Conservation (phyloP, 768 basidiomycete genomes). For the Naganishia randhawae region DNA sequence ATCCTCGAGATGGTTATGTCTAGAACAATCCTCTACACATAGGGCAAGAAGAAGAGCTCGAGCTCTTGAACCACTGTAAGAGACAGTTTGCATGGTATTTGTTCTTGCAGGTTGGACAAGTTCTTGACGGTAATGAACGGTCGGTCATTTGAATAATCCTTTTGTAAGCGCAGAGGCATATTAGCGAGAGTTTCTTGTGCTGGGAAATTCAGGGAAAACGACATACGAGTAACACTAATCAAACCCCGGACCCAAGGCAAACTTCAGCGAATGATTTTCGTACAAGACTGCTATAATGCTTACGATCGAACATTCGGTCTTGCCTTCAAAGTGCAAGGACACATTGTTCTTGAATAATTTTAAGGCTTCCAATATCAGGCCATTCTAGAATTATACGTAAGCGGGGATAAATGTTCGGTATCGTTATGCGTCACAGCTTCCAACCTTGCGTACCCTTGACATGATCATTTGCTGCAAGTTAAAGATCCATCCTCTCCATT, state of each 20-base stretch:
- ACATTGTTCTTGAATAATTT: slow-evolving; percentile 92
- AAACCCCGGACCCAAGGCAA: slow-evolving; percentile 5
- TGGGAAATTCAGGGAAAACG: neutral
- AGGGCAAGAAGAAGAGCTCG: slow-evolving; percentile 82
- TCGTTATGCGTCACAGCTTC: neutral
- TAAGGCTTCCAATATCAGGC: slow-evolving; percentile 80
- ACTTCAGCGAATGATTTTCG: neutral
- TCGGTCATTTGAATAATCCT: slow-evolving; percentile 90
- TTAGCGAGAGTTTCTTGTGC: neutral
- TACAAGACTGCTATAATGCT: slow-evolving; percentile 39
- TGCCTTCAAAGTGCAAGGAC: slow-evolving; percentile 85
- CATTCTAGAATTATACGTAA: slow-evolving; percentile 60
- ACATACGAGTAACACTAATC: slow-evolving; percentile 43
- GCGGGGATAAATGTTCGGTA: neutral
- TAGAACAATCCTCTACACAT: slow-evolving; percentile 60
- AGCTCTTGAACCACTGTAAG: slow-evolving; percentile 61
- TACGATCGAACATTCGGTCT: slow-evolving; percentile 95
- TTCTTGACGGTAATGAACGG: slow-evolving; percentile 77
- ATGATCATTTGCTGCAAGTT: slow-evolving; percentile 86
- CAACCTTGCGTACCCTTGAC: slow-evolving; percentile 63
- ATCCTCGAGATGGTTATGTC: neutral
- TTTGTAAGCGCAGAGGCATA: slow-evolving; percentile 18
- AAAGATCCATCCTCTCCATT: slow-evolving; percentile 90
- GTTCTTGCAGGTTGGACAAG: slow-evolving; percentile 92
- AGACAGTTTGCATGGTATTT: slow-evolving; percentile 87